A percentile compares a stretch with the other conserved stretches of the same genome.
These are phyloP conservation scores for Sherardia arvensis DNA, from an alignment of 257 asterid genomes.

Conservation along the genomic window DNA sequence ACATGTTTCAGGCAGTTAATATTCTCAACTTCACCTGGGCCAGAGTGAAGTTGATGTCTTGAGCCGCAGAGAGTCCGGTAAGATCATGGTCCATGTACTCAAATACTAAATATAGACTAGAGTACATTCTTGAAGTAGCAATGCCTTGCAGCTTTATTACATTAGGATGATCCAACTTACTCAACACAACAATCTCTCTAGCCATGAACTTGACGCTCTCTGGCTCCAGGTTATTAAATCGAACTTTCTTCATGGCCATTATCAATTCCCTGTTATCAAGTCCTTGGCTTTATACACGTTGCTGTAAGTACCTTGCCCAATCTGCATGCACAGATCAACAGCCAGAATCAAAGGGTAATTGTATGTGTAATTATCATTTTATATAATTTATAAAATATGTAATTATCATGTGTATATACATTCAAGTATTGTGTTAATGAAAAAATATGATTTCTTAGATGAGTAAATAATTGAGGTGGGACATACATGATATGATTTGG, in stretches of 20 bases:
- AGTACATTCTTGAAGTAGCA: slow-evolving; percentile 80
- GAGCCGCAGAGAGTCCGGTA: slow-evolving; percentile 75
- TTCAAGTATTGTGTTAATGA: too few species aligned
- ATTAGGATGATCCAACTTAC: slow-evolving; percentile 74
- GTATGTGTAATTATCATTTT: too few species aligned
- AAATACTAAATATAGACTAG: slow-evolving; percentile 78
- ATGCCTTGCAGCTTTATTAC: slow-evolving; percentile 86
- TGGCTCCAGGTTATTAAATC: slow-evolving; percentile 67
- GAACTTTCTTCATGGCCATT: slow-evolving; percentile 85
- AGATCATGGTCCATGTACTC: slow-evolving; percentile 99
- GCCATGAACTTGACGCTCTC: slow-evolving; percentile 85
- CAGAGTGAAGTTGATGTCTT: slow-evolving; percentile 51
- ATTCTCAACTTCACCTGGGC: slow-evolving; percentile 48
- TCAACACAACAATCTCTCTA: slow-evolving; percentile 65
- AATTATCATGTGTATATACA: too few species aligned
- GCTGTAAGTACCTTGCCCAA: slow-evolving; percentile 96
- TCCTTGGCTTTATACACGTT: slow-evolving; percentile 88
- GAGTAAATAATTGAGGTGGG: too few species aligned
- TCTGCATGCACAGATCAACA: slow-evolving; percentile 29
- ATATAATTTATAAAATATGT: too few species aligned
- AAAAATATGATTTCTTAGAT: too few species aligned
- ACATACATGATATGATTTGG: too few species aligned
- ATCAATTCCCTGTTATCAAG: slow-evolving; percentile 71
- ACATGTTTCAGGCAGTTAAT: neutral
- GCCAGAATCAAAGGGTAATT: neutral